Conservation (phyloP, 768 basidiomycete genomes). For the Mycena maculata region DNA sequence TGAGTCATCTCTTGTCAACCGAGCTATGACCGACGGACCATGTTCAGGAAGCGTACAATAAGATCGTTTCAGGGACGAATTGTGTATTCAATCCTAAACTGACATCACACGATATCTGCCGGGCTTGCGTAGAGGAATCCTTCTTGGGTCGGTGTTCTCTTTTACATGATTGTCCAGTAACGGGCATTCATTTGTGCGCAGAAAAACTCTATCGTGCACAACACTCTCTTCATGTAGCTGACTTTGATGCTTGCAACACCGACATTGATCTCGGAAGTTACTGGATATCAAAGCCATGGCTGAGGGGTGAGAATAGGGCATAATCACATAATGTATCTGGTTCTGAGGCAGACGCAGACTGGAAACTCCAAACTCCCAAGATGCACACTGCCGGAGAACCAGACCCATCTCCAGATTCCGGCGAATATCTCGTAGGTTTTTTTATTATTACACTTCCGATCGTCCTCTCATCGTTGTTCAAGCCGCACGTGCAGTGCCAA, state of each 20-base stretch:
- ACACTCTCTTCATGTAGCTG: constrained; percentile 70
- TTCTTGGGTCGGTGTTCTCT: constrained; percentile 65
- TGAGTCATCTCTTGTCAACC: constrained; percentile 41
- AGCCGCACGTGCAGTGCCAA: constrained; percentile 74
- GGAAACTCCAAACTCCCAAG: constrained; percentile 76
- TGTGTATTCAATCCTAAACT: constrained; percentile 63
- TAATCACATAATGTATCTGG: constrained; percentile 12
- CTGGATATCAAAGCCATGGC: constrained; percentile 86
- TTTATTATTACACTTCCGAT: too few species aligned
- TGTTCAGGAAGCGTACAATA: constrained; percentile 56
- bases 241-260: constrained; percentile 65
- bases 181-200: constrained; percentile 41
- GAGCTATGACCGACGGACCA: not conserved
- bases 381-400: constrained; percentile 71
- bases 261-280: constrained; percentile 58
- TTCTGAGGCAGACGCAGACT: constrained; percentile 62
- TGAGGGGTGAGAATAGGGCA: constrained; percentile 65
- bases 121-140: constrained; percentile 62
- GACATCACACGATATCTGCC: constrained; percentile 66
- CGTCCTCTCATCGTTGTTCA: too few species aligned
- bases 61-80: constrained; percentile 57
- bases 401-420: constrained; percentile 77
- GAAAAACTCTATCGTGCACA: constrained; percentile 77
- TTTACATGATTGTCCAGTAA: constrained; percentile 16
- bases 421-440: too few species aligned